Evolutionary conservation across 371 early-diverging fungal species (phyloP).

Genomic region (Apophysomyces elegans): DNA sequence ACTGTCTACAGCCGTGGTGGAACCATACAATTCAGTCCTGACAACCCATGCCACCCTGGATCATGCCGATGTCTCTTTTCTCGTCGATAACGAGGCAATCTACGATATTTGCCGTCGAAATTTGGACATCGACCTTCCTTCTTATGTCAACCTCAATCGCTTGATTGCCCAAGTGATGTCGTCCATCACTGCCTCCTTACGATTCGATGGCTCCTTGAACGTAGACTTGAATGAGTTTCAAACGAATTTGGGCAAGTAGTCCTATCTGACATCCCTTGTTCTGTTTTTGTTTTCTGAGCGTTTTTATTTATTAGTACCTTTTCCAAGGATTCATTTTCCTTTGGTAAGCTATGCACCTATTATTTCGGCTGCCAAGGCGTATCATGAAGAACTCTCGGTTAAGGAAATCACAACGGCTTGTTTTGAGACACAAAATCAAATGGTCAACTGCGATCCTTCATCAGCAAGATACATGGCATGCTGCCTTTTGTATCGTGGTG

Average conservation of each 20-base stretch:
- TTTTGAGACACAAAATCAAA: slow-evolving; percentile 93
- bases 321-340: slow-evolving; percentile 95
- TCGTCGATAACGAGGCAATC: slow-evolving; percentile 98
- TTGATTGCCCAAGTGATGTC: slow-evolving; percentile 99
- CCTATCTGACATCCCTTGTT: background rate
- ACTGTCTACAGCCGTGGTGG: slow-evolving; percentile 95
- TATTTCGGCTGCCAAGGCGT: slow-evolving; percentile 85
- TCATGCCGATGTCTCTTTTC: slow-evolving; percentile 97
- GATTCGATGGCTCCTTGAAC: slow-evolving; percentile 96
- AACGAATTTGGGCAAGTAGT: slow-evolving; percentile 87
- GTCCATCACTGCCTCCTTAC: slow-evolving; percentile 98
- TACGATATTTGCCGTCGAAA: slow-evolving; percentile 98
- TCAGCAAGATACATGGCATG: slow-evolving; percentile 96
- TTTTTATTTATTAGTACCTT: slow-evolving; percentile 72
- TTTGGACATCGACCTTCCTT: slow-evolving; percentile 96
- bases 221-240: slow-evolving; percentile 97
- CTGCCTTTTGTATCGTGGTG: slow-evolving; percentile 93
- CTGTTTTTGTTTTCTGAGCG: too few species aligned
- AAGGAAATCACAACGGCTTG: slow-evolving; percentile 89
- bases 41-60: slow-evolving; percentile 97
- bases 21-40: slow-evolving; percentile 97
- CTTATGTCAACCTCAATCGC: slow-evolving; percentile 96
- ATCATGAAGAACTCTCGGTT: slow-evolving; percentile 89
- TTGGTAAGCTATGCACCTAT: slow-evolving; percentile 93
- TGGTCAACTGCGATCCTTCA: slow-evolving; percentile 94